Evolutionary conservation across 2,329 filamentous ascomycete species (phyloP).

Genomic region (Penicillium paneum): DNA sequence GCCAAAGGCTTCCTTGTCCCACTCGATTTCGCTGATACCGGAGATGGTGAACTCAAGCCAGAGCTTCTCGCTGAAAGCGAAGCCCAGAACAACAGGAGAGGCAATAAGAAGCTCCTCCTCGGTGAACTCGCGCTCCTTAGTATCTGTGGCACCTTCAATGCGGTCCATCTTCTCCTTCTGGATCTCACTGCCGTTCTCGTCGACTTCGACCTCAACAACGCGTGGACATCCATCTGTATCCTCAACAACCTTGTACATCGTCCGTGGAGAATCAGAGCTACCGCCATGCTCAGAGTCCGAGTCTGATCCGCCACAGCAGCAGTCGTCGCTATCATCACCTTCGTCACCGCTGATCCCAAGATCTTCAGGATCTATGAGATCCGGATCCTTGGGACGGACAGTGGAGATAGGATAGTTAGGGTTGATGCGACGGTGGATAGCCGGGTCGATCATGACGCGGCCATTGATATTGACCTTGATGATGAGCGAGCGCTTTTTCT

Average conservation of each 20-base stretch:
- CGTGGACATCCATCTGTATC: constrained; percentile 52
- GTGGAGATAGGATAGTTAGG: constrained; percentile 78
- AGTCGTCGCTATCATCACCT: constrained; percentile 41
- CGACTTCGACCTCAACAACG: constrained; percentile 55
- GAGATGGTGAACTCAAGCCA: constrained; percentile 88
- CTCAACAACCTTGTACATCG: constrained; percentile 54
- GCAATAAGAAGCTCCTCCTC: constrained; percentile 83
- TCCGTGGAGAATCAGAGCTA: constrained; percentile 33
- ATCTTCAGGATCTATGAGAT: constrained; percentile 51
- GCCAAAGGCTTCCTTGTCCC: constrained; percentile 79
- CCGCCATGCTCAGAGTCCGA: constrained; percentile 39
- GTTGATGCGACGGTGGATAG: constrained; percentile 77
- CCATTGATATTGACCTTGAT: constrained; percentile 82
- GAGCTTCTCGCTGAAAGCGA: constrained; percentile 81
- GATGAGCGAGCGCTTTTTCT: constrained; percentile 66
- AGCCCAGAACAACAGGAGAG: constrained; percentile 80
- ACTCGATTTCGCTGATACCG: constrained; percentile 73
- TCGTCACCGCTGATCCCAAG: constrained; percentile 14
- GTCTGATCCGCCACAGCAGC: constrained; percentile 39
- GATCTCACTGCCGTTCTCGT: constrained; percentile 56
- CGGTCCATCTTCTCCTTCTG: constrained; percentile 57
- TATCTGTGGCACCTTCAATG: constrained; percentile 41
- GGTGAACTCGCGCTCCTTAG: constrained; percentile 57
- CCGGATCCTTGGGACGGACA: constrained; percentile 69
- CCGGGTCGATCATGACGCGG: constrained; percentile 82